Conservation (phyloP, 1,284 basidiomycete species). For the Xerocomus nothofagi region DNA sequence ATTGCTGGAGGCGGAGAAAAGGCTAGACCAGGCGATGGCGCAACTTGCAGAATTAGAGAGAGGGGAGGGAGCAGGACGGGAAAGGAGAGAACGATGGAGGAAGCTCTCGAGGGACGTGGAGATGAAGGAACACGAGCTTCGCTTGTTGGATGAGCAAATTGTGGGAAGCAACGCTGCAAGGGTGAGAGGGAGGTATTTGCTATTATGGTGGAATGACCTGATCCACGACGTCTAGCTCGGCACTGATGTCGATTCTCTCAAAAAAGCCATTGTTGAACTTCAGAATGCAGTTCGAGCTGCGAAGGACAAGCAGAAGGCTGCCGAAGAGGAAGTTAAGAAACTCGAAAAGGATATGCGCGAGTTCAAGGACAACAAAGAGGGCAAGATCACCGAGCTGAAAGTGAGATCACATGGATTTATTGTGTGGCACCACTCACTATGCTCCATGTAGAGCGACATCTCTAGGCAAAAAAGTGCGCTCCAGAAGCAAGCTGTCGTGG, state of each 20-base stretch:
- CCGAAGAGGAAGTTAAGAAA: constrained; percentile 78
- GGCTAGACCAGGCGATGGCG: constrained; percentile 54
- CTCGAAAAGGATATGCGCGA: constrained; percentile 97
- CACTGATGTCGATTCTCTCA: constrained; percentile 75
- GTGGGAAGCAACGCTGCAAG: constrained; percentile 87
- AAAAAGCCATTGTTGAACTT: constrained; percentile 68
- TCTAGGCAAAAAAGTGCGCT: constrained; percentile 78
- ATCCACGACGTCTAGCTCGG: constrained; percentile 57
- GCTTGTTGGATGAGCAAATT: constrained; percentile 82
- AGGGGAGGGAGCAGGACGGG: constrained; percentile 56
- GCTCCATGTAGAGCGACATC: constrained; percentile 58
- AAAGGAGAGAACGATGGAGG: constrained; percentile 70
- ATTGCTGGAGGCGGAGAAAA: constrained; percentile 58
- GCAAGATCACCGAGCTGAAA: constrained; percentile 94
- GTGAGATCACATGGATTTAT: constrained; percentile 41
- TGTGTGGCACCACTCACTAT: constrained; percentile 8
- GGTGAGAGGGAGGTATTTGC: constrained; percentile 45
- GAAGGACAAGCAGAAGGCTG: constrained; percentile 75
- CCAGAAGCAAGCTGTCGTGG: constrained; percentile 75
- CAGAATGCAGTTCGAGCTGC: constrained; percentile 64
- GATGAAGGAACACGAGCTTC: constrained; percentile 87
- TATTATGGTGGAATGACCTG: neutral
- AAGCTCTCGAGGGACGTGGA: constrained; percentile 73
- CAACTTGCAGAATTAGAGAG: constrained; percentile 58
- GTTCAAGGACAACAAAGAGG: constrained; percentile 98